Base-by-base conservation (phyloP, 2,329 filamentous ascomycete species). In the Neoarthrinium moseri region DNA sequence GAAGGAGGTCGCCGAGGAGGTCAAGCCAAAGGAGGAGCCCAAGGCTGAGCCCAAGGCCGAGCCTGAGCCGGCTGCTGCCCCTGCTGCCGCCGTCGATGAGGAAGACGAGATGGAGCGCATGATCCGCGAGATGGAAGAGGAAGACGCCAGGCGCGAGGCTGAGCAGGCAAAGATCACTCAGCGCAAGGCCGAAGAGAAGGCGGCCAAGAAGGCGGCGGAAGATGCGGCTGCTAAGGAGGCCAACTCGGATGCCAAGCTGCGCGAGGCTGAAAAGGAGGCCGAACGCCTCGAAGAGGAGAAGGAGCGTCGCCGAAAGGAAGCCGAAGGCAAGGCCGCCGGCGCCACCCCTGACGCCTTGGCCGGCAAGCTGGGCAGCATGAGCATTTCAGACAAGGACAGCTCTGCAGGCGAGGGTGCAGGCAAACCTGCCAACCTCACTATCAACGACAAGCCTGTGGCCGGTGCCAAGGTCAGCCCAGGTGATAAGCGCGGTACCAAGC, bases 281-380 rank as follows among this genome's bases (percentile, higher is more conserved):
- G 84, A 86, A 58, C 82, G 81, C 49, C 69, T 87, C 2, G 87
- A 90, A 61, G 86, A 89, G 66, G 86, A 84, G 64, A 79, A 78
- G 56, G 83, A 84, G 62, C 75, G 73, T 45, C 77, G 77, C 60
- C 77, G 78, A 39, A 66, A 68, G 43, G 67, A 71, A 39, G 69
- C 64, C 7, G 79, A 82, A 51, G 69, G 74, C 20, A 74, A 75
- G 47, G 72, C 67, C 34, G 58, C 65, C 13, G 53, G 69, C 36
- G 74, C 73, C 1, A 71, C 81, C 18, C 70, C 74, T 3, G 84
- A 87, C 15, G 64, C 71, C 18, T 64, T 80, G 15, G 62, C 73
- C 12, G 66, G 68, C 51, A 66, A 66, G 56, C 64, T 67, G 56
- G 63, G 55, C 18, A 36, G 22, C 29, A 41, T 48, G 23, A 39